phyloP scores from a whole-genome alignment of 805 yeast species.

The Zygotorulaspora danielsina region DNA sequence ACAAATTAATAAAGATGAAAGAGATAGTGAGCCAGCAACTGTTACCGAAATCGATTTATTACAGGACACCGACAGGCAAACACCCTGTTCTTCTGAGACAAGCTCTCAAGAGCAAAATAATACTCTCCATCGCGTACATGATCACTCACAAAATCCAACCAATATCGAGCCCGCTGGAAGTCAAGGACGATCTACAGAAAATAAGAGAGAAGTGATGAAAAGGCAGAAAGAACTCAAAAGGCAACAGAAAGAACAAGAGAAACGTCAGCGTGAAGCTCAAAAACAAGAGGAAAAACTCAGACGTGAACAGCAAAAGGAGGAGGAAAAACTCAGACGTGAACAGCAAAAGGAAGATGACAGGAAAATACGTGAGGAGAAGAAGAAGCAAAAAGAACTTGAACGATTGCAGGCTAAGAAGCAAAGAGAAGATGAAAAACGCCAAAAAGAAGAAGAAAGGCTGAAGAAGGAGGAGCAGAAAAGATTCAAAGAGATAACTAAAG shows the following conservation, averaged over 20 bases:
- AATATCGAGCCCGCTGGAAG: no score
- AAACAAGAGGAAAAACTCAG: conserved; percentile 28
- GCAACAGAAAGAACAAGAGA: conserved; percentile 17
- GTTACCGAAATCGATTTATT: no score
- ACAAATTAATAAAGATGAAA: conserved; percentile 2
- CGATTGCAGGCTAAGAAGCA: conserved; percentile 19
- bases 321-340: conserved; percentile 28
- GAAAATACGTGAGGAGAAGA: conserved; percentile 23
- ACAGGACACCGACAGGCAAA: not conserved
- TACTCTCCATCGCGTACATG: no score
- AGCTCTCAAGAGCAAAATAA: no score
- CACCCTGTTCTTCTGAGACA: not conserved
- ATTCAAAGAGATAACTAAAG: conserved; percentile 32
- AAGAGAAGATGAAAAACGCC: conserved; percentile 25
- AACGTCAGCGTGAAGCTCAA: conserved; percentile 17
- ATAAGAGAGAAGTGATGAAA: conserved; percentile 15
- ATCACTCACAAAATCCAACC: no score
- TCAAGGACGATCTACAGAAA: not conserved
- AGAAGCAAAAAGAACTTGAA: conserved; percentile 21
- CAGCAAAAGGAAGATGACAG: conserved; percentile 23
- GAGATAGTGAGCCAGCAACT: not conserved
- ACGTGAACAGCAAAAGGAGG: conserved; percentile 36
- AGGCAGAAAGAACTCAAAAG: conserved; percentile 18
- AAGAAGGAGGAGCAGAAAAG: conserved; percentile 28
- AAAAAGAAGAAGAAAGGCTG: conserved; percentile 21